Evolutionary conservation across 139 green algal species (phyloP).

Genomic region (Chlamydomonas schloesseri): DNA sequence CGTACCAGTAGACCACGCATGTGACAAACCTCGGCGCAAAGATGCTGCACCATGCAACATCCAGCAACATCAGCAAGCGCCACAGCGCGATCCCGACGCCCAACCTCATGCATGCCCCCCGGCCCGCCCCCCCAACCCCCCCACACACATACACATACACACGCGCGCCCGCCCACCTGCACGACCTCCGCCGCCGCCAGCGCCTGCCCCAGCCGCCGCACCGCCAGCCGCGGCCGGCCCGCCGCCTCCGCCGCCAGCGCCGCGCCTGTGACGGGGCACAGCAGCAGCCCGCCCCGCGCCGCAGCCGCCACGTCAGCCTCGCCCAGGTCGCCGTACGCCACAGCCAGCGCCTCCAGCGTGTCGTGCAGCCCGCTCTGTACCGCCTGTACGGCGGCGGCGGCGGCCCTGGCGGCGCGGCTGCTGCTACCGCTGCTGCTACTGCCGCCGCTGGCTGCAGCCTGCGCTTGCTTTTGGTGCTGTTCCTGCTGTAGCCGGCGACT

Average conservation of each 20-base stretch:
- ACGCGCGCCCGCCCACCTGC: neutral
- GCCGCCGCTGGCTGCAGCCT: too few relatives aligned
- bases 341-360: slow-evolving; percentile 28
- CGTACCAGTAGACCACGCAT: neutral
- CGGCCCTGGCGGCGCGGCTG: neutral
- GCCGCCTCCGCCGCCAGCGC: slow-evolving; percentile 29
- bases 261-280: slow-evolving; percentile 7
- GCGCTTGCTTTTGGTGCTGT: too few relatives aligned
- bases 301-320: slow-evolving; percentile 16
- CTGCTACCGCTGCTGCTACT: neutral
- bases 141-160: too few relatives aligned
- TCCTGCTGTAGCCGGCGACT: too few relatives aligned
- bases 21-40: too few relatives aligned
- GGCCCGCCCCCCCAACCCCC: too few relatives aligned
- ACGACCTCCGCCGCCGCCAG: slow-evolving; percentile 1
- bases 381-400: neutral
- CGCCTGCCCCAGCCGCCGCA: slow-evolving; percentile 30
- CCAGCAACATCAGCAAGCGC: too few relatives aligned
- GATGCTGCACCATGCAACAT: too few relatives aligned
- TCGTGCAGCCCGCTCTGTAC: neutral
- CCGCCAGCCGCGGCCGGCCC: slow-evolving; percentile 33
- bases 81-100: too few relatives aligned
- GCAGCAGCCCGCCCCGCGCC: slow-evolving; percentile 22
- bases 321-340: slow-evolving; percentile 28
- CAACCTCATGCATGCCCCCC: too few relatives aligned